Base-by-base conservation (phyloP, 441 rosid genomes). In the Capsella rubella region DNA sequence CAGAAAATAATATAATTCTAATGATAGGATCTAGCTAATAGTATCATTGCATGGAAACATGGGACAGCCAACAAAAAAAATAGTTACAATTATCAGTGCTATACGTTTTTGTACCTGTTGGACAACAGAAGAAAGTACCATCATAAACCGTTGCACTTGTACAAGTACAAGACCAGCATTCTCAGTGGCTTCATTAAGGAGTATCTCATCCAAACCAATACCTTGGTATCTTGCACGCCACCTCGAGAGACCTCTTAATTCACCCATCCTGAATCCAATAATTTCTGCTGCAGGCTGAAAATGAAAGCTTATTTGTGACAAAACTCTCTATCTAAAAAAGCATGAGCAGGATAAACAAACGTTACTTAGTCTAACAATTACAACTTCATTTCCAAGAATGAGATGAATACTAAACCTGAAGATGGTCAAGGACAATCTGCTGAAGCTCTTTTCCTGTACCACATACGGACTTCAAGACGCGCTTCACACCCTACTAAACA, bases 231-330 rank as follows among this genome's bases (percentile, higher is more conserved):
- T 90, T 71, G 97, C 90, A 75, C 87, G 95, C 97, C 99, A 95
- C 84, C 91, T 87, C 50, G 97, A 95, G 76, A 90, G 94, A 51
- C 97, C 97, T 83, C 86, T 87, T 61, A 95, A 84, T 83, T 95
- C 97, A 81, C 97, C 99, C 89, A 95, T 84, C 82, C 97, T 89
- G 67, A 95, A 95, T 72, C 89, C 94, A 71, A 95, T 90, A 64
- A 89, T 90, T 82, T 95, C 99, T 85, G 94, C 97, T 65, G 99
- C 93, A 78, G 97, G 99, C 99, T 95, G 84, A 64, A 78, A 84
- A 81, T 82, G 71, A 77, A 73, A 79, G 59, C 73, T 42, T 69
- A 72, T 29, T 49, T 13, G 27, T 70, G 2, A 70, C 40, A 64
- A 49, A 47, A 11, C 1, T 37, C 21, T 53, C 45, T 54, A 56